phyloP scores from a whole-genome alignment of 2,329 filamentous ascomycete genomes.

The Westerdykella ornata region DNA sequence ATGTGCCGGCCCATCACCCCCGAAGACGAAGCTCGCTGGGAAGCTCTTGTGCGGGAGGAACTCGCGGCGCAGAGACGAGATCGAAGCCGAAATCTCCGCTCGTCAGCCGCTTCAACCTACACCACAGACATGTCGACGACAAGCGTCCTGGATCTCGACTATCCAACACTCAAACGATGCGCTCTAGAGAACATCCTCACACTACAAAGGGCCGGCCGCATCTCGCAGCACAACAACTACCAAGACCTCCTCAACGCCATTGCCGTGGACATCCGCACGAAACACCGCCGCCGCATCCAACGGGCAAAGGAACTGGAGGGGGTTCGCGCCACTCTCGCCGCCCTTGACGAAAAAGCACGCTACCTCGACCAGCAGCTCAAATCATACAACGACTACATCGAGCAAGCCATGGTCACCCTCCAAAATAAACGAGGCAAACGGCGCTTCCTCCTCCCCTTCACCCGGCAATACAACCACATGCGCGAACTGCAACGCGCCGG shows the following conservation, averaged over 20 bases:
- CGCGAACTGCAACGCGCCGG: constrained; percentile 88
- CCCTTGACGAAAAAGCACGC: constrained; percentile 76
- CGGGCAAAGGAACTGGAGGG: constrained; percentile 85
- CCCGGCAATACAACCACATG: constrained; percentile 98
- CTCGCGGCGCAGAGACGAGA: constrained; percentile 45
- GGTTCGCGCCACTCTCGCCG: constrained; percentile 65
- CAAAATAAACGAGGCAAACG: constrained; percentile 97
- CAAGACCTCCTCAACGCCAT: constrained; percentile 98
- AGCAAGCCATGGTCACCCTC: constrained; percentile 93
- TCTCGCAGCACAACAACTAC: constrained; percentile 81
- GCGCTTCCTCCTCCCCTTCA: constrained; percentile 90
- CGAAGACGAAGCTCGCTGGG: constrained; percentile 89
- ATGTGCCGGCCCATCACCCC: constrained; percentile 79
- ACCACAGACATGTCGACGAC: constrained; percentile 44
- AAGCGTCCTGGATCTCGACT: constrained; percentile 77
- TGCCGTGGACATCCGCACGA: constrained; percentile 91
- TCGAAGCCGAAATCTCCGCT: constrained; percentile 53
- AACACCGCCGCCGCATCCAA: constrained; percentile 87
- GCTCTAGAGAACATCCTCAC: constrained; percentile 90
- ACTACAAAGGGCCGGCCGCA: constrained; percentile 78
- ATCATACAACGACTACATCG: constrained; percentile 98
- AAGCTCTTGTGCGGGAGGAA: constrained; percentile 72
- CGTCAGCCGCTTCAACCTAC: constrained; percentile 84
- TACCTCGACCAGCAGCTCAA: constrained; percentile 94
- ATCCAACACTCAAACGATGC: constrained; percentile 85